phyloP scores from a whole-genome alignment of 257 asterid genomes.

The Solanum chiquidenum region DNA sequence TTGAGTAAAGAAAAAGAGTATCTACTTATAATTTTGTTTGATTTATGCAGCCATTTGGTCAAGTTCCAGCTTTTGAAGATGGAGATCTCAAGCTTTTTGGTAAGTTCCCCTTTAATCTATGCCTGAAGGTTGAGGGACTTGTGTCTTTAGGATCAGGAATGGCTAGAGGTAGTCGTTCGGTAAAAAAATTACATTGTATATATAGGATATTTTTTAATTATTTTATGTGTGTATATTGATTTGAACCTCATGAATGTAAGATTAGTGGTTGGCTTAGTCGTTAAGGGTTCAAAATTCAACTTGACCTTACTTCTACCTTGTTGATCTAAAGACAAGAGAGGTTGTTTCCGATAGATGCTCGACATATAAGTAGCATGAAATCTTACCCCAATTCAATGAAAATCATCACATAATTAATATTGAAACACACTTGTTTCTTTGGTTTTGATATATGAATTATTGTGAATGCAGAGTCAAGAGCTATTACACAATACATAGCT shows the following conservation, averaged over 20 bases:
- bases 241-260: neutral
- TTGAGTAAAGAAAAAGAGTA: neutral
- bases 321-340: neutral
- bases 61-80: constrained; percentile 43
- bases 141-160: no score
- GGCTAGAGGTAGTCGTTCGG: no score
- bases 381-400: no score
- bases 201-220: no score
- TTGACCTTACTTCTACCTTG: neutral
- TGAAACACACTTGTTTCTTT: neutral
- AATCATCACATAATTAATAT: neutral
- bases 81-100: constrained; percentile 44
- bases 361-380: no score
- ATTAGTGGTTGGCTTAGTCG: neutral
- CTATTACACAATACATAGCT: constrained; percentile 35
- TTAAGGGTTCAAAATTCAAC: no score
- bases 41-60: constrained; percentile 39
- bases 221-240: no score
- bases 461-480: constrained; percentile 56
- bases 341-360: no score
- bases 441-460: neutral
- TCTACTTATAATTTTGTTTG: neutral
- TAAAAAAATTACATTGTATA: no score
- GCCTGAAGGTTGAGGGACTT: no score
- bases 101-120: neutral